phyloP scores from a whole-genome alignment of 805 yeast species.

The Dipodascopsis uninucleata region DNA sequence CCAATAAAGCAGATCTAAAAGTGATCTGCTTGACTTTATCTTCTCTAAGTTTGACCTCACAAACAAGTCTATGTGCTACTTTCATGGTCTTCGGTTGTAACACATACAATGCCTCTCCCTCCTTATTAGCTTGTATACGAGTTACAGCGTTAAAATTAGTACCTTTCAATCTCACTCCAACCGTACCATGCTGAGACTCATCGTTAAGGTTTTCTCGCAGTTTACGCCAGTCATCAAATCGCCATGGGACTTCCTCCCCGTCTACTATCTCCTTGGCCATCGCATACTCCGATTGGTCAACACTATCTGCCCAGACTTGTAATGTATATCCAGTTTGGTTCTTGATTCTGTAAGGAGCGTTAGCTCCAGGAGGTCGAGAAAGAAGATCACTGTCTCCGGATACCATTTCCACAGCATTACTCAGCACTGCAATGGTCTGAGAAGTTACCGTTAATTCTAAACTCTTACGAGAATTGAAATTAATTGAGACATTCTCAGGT shows the following conservation, averaged over 20 bases:
- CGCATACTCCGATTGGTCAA: slow-evolving; percentile 31
- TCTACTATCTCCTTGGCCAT: slow-evolving; percentile 39
- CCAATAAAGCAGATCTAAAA: slow-evolving; percentile 69
- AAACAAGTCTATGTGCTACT: slow-evolving; percentile 69
- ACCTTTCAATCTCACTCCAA: slow-evolving; percentile 41
- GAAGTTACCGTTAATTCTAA: slow-evolving; percentile 82
- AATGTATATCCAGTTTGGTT: slow-evolving; percentile 84
- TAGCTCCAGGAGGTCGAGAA: slow-evolving; percentile 62
- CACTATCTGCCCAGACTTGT: slow-evolving; percentile 74
- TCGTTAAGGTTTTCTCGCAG: slow-evolving; percentile 55
- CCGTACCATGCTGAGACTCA: slow-evolving; percentile 26
- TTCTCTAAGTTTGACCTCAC: slow-evolving; percentile 64
- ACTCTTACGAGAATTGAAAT: slow-evolving; percentile 66
- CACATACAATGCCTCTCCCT: slow-evolving; percentile 75
- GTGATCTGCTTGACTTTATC: slow-evolving; percentile 76
- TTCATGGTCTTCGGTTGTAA: slow-evolving; percentile 58
- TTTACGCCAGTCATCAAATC: slow-evolving; percentile 89
- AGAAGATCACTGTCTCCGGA: slow-evolving; percentile 34
- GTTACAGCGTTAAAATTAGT: slow-evolving; percentile 53
- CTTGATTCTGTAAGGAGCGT: slow-evolving; percentile 72
- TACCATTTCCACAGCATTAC: slow-evolving; percentile 49
- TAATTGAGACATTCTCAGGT: slow-evolving; percentile 52
- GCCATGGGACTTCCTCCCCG: slow-evolving; percentile 66
- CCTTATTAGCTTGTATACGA: slow-evolving; percentile 65
- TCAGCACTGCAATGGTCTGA: slow-evolving; percentile 69